Evolutionary conservation across 169 alveolate genomes (phyloP), one percentile per base, ranked within the genome.

Genomic region (Condylostoma magnum): DNA sequence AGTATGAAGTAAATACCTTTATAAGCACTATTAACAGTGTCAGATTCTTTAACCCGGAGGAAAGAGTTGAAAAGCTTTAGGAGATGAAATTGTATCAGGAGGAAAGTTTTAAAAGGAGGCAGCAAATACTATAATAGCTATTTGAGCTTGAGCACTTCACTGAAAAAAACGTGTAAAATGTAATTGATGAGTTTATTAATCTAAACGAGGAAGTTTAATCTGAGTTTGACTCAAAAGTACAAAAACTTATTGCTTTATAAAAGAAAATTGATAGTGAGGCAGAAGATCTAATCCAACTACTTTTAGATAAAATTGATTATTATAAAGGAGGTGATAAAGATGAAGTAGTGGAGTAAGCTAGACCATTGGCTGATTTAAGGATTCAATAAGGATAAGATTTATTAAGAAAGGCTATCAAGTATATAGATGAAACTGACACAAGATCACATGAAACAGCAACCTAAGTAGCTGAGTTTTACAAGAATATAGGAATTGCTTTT

Each of bases 81-180:
- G 75, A 43, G n/a, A n/a, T 66, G 46, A 66, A 66, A 66, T 57
- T 15, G 10, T n/a, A 20, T 2, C 63, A 66, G 30, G 20, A 22
- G 30, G 28, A 47, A 47, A 46, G 25, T 27, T 66, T 66, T 31
- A 28, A 66, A 15, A 27, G n/a, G 27, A 43, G 75, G 4, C 53
- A 46, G 1, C 46, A 66, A 27, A 8, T 33, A 6, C 57, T 60
- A 6, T 38, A 1, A 18, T 8, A n/a, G 4, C 1, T 60, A 18
- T 31, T 41, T 10, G 25, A 4, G 8, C 20, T n/a, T n/a, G 20
- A 18, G 12, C 37, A n/a, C 6, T 27, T 60, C 3, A 38, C 71
- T 1, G 34, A 60, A 27, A 55, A 60, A 60, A 60, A 41, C 22
- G 56, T 60, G 36, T 52, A 60, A n/a, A 2, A 4, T 28, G 18